Evolutionary conservation across 106 monocot genomes (phyloP), one percentile per base, ranked within the genome.

Genomic region (Dioscorea zingiberensis): DNA sequence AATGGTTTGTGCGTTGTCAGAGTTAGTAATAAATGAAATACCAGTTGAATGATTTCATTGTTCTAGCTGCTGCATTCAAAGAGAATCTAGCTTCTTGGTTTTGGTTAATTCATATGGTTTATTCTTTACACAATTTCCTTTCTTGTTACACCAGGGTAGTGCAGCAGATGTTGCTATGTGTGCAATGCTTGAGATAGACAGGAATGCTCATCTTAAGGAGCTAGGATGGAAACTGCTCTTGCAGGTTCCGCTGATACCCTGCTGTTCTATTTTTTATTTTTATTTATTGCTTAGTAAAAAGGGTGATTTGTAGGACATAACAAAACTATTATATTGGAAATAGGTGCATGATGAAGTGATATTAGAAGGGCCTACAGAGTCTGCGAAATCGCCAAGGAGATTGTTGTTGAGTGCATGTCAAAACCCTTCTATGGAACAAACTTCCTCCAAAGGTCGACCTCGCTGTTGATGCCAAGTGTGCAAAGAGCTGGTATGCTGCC

Each of bases 121-220:
- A 38, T 10, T 38, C 38, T 6, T n/a, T 6, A 38, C 38, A 38
- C 0, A 18, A 8, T 51, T 51, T 51, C 15, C 51, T 51, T 30
- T 44, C 1, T 46, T 21, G 47, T 22, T 62, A 63, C 16, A 18
- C 4, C 71, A 97, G 97, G 97, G 97, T 38, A 98, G 97, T 72
- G 97, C 92, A 27, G 97, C 97, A 59, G 97, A 98, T 76, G 89
- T 98, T 74, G 92, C 93, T 14, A 93, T 98, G 97, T 98, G 97
- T 72, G 97, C 97, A 17, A 98, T 98, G 97, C 80, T 98, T 55
- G 80, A 93, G 78, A 98, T 98, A 59, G 79, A 84, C 30, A 73
- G 46, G 54, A 98, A 98, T 73, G 18, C 60, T 69, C 74, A 67
- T 55, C 76, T 98, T n/a, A 86, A 93, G 72, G 80, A 84, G 62